Percentiles rank a stretch among this genome's conserved stretches.
phyloP scores from a whole-genome alignment of 805 yeast species.

The Teunomyces stri region DNA sequence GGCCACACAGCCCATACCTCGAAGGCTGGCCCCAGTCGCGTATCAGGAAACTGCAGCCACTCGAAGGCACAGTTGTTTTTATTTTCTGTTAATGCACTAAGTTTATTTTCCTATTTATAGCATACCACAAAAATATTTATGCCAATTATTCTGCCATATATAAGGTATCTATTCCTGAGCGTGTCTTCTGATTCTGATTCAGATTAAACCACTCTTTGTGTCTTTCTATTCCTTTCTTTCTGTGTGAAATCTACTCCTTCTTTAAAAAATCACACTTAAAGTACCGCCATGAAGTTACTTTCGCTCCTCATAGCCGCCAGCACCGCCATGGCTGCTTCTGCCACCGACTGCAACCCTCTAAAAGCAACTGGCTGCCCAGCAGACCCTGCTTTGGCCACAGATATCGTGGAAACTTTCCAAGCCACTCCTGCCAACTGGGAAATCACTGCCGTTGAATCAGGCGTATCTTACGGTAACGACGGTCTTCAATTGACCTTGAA shows the following conservation, averaged over 20 bases:
- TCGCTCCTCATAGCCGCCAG: conserved; percentile 5
- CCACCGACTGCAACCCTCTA: conserved; percentile 25
- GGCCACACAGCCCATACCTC: neutral
- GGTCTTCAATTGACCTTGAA: conserved; percentile 66
- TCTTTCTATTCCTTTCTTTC: neutral
- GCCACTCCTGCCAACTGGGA: conserved; percentile 44
- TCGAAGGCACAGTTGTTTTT: neutral
- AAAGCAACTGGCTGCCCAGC: conserved; percentile 20
- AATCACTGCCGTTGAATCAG: conserved; percentile 37
- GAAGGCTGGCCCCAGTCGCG: neutral
- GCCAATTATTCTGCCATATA: too few relatives aligned
- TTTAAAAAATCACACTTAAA: neutral
- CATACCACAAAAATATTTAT: neutral
- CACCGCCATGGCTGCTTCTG: conserved; percentile 4
- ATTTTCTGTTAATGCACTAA: neutral
- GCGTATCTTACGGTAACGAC: conserved; percentile 28
- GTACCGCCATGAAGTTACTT: neutral
- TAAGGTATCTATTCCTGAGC: too few relatives aligned
- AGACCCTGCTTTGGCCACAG: conserved; percentile 62
- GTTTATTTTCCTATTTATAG: conserved; percentile 1
- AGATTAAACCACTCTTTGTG: too few relatives aligned
- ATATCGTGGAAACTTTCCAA: conserved; percentile 52
- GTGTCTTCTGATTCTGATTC: too few relatives aligned
- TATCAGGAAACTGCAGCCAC: neutral
- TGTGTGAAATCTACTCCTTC: neutral